A percentile compares a stretch with the other conserved stretches of the same genome.
These are phyloP conservation scores for Pestalotiopsis fici DNA, from an alignment of 2,329 filamentous ascomycete species.

Conservation along the genomic window DNA sequence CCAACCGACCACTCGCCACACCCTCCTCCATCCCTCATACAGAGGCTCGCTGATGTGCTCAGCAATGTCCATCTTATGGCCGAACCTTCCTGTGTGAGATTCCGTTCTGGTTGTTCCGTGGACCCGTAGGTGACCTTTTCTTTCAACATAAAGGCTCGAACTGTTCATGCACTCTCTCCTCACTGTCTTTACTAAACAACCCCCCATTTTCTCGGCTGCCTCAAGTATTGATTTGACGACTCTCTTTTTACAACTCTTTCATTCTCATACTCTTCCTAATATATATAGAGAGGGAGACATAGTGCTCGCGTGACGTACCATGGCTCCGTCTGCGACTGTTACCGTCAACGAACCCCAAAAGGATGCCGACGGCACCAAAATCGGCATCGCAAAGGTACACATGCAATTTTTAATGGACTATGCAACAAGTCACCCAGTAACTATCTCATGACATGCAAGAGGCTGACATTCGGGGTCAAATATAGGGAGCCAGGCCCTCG, in stretches of 20 bases:
- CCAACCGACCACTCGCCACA: background rate
- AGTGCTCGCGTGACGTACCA: background rate
- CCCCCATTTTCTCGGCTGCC: background rate
- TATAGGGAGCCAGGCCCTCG: slow-evolving; percentile 4
- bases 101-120: background rate
- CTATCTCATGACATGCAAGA: background rate
- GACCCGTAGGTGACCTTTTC: background rate
- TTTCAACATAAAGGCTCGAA: background rate
- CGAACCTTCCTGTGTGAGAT: background rate
- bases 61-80: background rate
- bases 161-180: background rate
- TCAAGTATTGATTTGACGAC: background rate
- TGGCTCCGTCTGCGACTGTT: background rate
- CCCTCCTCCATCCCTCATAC: background rate
- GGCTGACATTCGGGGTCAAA: background rate
- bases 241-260: background rate
- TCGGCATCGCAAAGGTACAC: slow-evolving; percentile 1
- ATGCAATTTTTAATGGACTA: background rate
- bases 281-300: background rate
- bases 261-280: background rate
- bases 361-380: background rate
- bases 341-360: background rate
- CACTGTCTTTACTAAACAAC: background rate
- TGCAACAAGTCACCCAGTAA: too few species aligned
- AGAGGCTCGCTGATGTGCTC: background rate